Evolutionary conservation across 306 rosid genomes (phyloP), one percentile per base, ranked within the genome.

Genomic region (Cucumis hystrix): DNA sequence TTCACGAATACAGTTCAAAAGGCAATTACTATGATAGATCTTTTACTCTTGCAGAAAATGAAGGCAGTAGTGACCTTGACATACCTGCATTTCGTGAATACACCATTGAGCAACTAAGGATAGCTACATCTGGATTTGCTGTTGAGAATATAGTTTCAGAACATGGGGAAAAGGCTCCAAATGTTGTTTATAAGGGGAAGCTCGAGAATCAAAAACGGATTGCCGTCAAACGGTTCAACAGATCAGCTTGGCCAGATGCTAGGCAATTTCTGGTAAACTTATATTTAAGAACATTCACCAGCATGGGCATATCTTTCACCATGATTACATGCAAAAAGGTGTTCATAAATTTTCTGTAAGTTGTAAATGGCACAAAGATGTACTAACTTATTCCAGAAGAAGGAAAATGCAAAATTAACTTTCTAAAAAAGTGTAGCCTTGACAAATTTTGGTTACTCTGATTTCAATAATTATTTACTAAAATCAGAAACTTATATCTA

Each of bases 101-200:
- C 87, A 87, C 97, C 10, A 41, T 92, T 6, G 95, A 87, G 81
- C 95, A 92, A 82, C 94, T 94, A 72, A 85, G 87, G 93, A 85
- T 83, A 66, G 97, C 97, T 60, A 94, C 98, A 1, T 92, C 96
- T 49, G 98, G 95, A 37, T 94, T 94, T 83, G 86, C 98, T 0
- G 76, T 83, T 16, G 97, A 94, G 83, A 94, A 92, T 80, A 92
- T 94, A 81, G 98, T 94, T 84, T 95, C 98, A 41, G 98, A 95
- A 83, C 98, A 95, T 74, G 98, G 98, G 51, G 98, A 95, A 82
- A 95, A 90, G 81, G 98, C 98, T 83, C 97, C 98, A 63, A 95
- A 95, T 85, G 96, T 93, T 68, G 98, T 93, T 80, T 93, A 85
- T 85, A 91, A 86, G 83, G 98, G 98, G 81, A 91, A 85, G 85